Conservation (phyloP, 2,329 filamentous ascomycete genomes). For the Exophiala alcalophila region DNA sequence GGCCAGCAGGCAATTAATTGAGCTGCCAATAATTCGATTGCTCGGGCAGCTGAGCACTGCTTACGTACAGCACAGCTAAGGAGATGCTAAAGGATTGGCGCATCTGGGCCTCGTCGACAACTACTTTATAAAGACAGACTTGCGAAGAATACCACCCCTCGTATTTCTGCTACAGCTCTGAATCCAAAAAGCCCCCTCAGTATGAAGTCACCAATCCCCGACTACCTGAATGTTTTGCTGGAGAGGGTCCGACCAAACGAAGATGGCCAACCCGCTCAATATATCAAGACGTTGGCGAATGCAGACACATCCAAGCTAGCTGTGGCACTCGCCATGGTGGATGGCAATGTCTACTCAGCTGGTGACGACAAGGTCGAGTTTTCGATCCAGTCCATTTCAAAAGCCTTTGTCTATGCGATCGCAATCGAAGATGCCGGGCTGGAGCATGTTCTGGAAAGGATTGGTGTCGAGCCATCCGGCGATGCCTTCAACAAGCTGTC, state of each 20-base stretch:
- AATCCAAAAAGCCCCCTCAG: conserved; percentile 6
- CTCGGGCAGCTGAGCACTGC: too few relatives aligned
- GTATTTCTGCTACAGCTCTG: conserved; percentile 10
- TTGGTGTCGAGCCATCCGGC: conserved; percentile 18
- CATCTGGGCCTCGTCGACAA: conserved; percentile 11
- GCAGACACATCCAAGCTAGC: conserved; percentile 22
- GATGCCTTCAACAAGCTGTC: conserved; percentile 22
- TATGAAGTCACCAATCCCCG: conserved; percentile 21
- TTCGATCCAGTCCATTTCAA: conserved; percentile 20
- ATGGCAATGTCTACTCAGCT: conserved; percentile 20
- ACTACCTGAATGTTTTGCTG: conserved; percentile 18
- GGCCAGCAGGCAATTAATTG: too few relatives aligned
- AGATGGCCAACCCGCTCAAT: conserved; percentile 19
- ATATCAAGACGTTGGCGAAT: conserved; percentile 20
- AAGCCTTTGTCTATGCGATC: conserved; percentile 20
- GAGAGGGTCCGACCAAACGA: conserved; percentile 20
- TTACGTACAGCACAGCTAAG: conserved; percentile 7
- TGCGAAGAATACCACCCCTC: conserved; percentile 4
- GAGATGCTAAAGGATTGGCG: conserved; percentile 14
- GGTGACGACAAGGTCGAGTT: conserved; percentile 20
- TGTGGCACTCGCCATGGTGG: conserved; percentile 20
- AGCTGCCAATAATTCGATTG: too few relatives aligned
- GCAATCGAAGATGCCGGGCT: conserved; percentile 21
- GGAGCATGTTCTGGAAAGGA: conserved; percentile 16
- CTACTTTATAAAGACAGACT: too few relatives aligned